A percentile compares a stretch with the other conserved stretches of the same genome.
phyloP scores from a whole-genome alignment of 2,329 filamentous ascomycete genomes.

The Beauveria sp. region DNA sequence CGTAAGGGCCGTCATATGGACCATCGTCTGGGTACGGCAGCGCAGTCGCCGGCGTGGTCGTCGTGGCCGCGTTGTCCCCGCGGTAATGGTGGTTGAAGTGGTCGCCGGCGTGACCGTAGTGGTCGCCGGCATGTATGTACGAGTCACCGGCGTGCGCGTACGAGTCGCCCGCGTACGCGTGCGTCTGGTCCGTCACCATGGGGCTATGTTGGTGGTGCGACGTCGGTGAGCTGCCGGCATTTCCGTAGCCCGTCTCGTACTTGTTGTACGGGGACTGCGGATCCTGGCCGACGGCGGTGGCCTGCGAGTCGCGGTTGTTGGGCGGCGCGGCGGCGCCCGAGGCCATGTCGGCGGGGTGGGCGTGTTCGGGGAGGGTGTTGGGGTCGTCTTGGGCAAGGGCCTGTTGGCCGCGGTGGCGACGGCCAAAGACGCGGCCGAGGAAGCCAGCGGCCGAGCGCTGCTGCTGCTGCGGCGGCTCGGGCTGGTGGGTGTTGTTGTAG shows the following conservation, averaged over 20 bases:
- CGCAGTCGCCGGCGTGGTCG: neutral
- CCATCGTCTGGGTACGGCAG: constrained; percentile 9
- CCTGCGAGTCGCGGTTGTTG: constrained; percentile 32
- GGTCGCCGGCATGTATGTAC: constrained; percentile 8
- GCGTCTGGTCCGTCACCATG: neutral
- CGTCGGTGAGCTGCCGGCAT: neutral
- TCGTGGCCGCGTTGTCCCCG: neutral
- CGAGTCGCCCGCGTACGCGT: constrained; percentile 2
- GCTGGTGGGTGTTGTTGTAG: constrained; percentile 45
- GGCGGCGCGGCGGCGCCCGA: constrained; percentile 22
- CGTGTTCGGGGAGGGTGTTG: constrained; percentile 31
- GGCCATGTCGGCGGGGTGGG: constrained; percentile 31
- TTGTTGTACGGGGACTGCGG: constrained; percentile 20
- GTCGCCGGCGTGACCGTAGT: constrained; percentile 9
- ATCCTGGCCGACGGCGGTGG: constrained; percentile 25
- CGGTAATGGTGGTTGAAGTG: neutral
- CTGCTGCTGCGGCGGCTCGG: constrained; percentile 21
- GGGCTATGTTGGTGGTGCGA: neutral
- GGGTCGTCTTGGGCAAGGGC: constrained; percentile 17
- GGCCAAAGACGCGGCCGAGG: constrained; percentile 26
- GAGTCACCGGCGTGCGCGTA: constrained; percentile 9
- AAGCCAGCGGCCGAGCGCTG: constrained; percentile 19
- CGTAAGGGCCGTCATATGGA: constrained; percentile 4
- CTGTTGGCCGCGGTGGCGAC: constrained; percentile 12
- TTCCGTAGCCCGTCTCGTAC: constrained; percentile 15